A percentile compares a stretch with the other conserved stretches of the same genome.
Evolutionary conservation across 108 stramenopile genomes (phyloP).

Genomic region (Epithemia pelagica): DNA sequence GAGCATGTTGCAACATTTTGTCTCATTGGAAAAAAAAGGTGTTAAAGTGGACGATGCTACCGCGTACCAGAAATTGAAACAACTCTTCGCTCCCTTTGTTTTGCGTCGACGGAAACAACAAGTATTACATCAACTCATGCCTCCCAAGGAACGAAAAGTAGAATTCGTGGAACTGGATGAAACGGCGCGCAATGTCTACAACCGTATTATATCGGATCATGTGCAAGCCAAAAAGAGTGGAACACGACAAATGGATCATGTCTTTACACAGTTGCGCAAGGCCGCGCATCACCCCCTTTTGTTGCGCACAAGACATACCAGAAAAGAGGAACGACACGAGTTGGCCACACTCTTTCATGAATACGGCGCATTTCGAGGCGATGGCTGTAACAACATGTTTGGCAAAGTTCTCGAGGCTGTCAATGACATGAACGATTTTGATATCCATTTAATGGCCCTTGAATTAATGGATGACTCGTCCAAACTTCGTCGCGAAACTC

Average conservation of each 20-base stretch:
- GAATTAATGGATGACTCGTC: constrained; percentile 59
- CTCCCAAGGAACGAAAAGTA: constrained; percentile 48
- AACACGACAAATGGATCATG: constrained; percentile 48
- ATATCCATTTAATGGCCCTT: constrained; percentile 68
- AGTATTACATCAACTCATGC: constrained; percentile 74
- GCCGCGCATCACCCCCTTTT: constrained; percentile 94
- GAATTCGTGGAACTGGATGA: constrained; percentile 37
- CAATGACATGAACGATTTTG: constrained; percentile 76
- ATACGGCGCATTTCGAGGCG: constrained; percentile 68
- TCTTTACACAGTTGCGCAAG: constrained; percentile 95
- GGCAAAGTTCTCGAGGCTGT: constrained; percentile 74
- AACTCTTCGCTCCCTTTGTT: constrained; percentile 88
- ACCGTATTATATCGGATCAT: constrained; percentile 29
- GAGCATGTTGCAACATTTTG: constrained; percentile 78
- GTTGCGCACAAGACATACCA: constrained; percentile 66
- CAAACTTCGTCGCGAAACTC: constrained; percentile 28
- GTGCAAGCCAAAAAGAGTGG: constrained; percentile 20
- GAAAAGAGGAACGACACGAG: constrained; percentile 37
- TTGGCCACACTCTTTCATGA: constrained; percentile 44
- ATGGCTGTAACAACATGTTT: constrained; percentile 21
- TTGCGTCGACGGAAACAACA: constrained; percentile 85
- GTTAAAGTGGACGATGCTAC: constrained; percentile 22
- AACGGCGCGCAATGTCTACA: constrained; percentile 26
- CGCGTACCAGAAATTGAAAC: constrained; percentile 72
- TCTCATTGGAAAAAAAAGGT: constrained; percentile 39